Base-by-base conservation (phyloP, 208 protist genomes). In the Leishmania turanica region DNA sequence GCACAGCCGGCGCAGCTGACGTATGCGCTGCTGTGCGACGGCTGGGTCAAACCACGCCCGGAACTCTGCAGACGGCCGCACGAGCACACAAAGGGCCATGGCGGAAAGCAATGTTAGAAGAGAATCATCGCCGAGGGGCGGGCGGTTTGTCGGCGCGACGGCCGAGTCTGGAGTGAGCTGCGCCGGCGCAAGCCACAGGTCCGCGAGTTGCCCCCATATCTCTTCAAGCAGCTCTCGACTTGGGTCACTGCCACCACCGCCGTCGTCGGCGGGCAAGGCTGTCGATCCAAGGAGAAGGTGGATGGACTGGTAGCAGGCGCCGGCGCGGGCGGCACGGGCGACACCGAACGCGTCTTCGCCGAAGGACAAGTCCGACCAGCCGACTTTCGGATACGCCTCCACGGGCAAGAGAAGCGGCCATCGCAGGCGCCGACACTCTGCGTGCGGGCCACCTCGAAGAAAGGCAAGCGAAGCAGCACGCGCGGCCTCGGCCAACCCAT, bases 61-160 rank as follows among this genome's bases (percentile, higher is more conserved):
- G 45, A 81, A 78, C 73, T 89, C 87, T 9, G 84, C 77, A 19
- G 78, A 74, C 2, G 90, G 80, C 7, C 73, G 71, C 13, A 89
- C 73, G 4, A 88, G 70, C 19, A 90, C 77, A 54, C 80, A 84
- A 11, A 95, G 53, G 27, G 81, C 65, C 37, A 80, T 78, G 11
- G 83, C 62, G 56, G 81, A 90, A 17, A 96, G 77, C 65, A 96
- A 79, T 1, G 82, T 66, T 2, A 94, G 66, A 11, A 91, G 81
- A 3, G 92, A 93, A 13, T 92, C 90, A 42, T 96, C 92, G 11
- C 84, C 89, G 74, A 89, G 94, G 37, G 82, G 82, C n/a, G 65
- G 77, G 72, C 64, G 54, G 77, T 85, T 85, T 8, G 34, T 21
- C 56, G 56, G 40, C 74, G 15, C 74, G 34, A 5, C 40, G 24